Evolutionary conservation across 73 alveolate genomes (phyloP), one percentile per base, ranked within the genome.

Genomic region (Tetrahymena borealis): DNA sequence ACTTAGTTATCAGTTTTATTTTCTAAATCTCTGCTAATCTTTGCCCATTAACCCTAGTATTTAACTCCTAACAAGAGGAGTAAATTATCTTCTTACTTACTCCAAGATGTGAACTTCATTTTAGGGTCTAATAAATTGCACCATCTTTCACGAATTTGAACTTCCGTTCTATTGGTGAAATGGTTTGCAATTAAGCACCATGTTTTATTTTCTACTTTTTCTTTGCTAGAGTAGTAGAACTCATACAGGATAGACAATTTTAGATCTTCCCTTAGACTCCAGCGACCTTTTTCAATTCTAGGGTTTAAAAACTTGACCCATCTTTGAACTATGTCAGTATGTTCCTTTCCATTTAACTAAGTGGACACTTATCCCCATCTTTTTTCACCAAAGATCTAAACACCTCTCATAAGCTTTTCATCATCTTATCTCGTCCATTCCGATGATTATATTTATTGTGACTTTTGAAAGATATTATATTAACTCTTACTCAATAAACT

Each of bases 81-180:
- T 92, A 94, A 93, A 18, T 94, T n/a, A 79, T 95, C 98, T 93
- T 98, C 99, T 79, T 98, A 98, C 40, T 94, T 40, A 41, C 97
- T 96, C 99, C 99, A 98, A 39, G 93, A 95, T 36, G 96, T 96
- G 18, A 93, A 96, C 93, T 97, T 97, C 90, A 98, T 90, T 36
- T 95, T 94, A 31, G 99, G 99, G 77, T 98, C 99, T 39, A 98
- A 94, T 1, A 98, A 96, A 96, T 98, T 97, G 78, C 99, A 97
- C 97, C 98, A 98, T 93, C 99, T 97, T 94, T 98, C 99, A 43
- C 99, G 92, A 90, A 98, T 97, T 95, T 98, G 98, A 79, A 98
- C 96, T 91, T 98, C 99, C 6, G 98, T 97, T 95, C 99, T 96
- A 42, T 97, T 97, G 20, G 97, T 94, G 42, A 97, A 92, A 93